Conservation (phyloP, 1,284 basidiomycete genomes). For the Trichosporon asahii region DNA sequence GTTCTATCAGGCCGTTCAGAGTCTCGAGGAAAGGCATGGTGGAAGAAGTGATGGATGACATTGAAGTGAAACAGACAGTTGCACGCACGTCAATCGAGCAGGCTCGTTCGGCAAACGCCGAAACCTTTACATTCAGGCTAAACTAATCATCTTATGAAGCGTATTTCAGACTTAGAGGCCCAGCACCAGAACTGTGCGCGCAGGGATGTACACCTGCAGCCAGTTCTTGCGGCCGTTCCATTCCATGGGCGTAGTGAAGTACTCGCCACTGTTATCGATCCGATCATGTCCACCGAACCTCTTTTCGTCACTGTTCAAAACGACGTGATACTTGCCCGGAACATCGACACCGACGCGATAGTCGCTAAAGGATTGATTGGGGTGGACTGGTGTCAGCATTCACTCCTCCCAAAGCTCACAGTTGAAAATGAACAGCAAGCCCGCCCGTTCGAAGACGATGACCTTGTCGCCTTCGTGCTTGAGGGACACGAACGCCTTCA, state of each 20-base stretch:
- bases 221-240: constrained; percentile 92
- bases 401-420: too few species aligned
- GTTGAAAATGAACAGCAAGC: constrained; percentile 93
- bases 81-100: too few species aligned
- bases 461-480: constrained; percentile 91
- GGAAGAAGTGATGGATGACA: background rate
- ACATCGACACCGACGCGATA: constrained; percentile 87
- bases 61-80: too few species aligned
- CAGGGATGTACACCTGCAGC: constrained; percentile 78
- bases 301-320: constrained; percentile 81
- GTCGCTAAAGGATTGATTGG: constrained; percentile 79
- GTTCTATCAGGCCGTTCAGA: constrained; percentile 10
- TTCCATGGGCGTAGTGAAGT: constrained; percentile 76
- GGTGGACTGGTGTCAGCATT: constrained; percentile 64
- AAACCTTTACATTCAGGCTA: background rate
- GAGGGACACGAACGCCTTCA: constrained; percentile 79
- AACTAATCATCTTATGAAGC: background rate
- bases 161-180: constrained; percentile 29
- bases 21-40: background rate
- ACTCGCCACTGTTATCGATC: constrained; percentile 63
- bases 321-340: constrained; percentile 78
- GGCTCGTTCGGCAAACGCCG: background rate
- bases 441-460: constrained; percentile 87
- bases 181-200: constrained; percentile 69
- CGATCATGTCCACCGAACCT: constrained; percentile 86